Base-by-base conservation (phyloP, 805 yeast genomes). In the Monosporozyma yasuniensis region DNA sequence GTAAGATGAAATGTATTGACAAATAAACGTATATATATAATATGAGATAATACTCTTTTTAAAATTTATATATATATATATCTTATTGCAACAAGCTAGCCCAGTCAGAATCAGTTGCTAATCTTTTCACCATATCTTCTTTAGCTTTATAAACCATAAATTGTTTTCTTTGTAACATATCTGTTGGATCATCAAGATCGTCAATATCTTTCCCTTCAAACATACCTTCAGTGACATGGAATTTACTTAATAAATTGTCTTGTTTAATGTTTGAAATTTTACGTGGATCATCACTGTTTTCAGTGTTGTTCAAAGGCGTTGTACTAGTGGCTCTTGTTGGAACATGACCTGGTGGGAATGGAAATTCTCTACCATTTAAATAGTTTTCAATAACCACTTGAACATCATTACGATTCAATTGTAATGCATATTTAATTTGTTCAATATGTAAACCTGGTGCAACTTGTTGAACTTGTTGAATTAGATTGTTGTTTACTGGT, bases 311-410 rank as follows among this genome's bases (percentile, higher is more conserved):
- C 23, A 25, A 14, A 21, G 42, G 6, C 11, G 45, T n/a, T 19
- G 3, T n/a, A 21, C 7, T n/a, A 16, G 27, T 22, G 11, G 19
- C 30, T 5, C 23, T 53, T 12, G 49, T 42, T 19, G 60, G 46
- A 9, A n/a, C 22, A 39, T 48, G 48, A 5, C 68, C 75, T 6
- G 80, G 78, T 12, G 86, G 84, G 52, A 65, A 68, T 19, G 87
- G 87, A 48, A 84, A 73, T n/a, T 68, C 65, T 10, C 83, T 83
- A 37, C 74, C 78, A 47, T 76, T 75, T 62, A 90, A 72, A 54
- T 77, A 82, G 42, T 81, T 75, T 48, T 88, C 87, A 11, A 88
- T 81, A 0, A 97, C 88, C 8, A 66, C 76, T 64, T 87, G 88
- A 1, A 90, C 90, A 10, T 84, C 81, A 0, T 93, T 91, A 27